These are phyloP conservation scores for Athelia psychrophila DNA, from an alignment of 1,284 basidiomycete genomes.

Conservation along the genomic window DNA sequence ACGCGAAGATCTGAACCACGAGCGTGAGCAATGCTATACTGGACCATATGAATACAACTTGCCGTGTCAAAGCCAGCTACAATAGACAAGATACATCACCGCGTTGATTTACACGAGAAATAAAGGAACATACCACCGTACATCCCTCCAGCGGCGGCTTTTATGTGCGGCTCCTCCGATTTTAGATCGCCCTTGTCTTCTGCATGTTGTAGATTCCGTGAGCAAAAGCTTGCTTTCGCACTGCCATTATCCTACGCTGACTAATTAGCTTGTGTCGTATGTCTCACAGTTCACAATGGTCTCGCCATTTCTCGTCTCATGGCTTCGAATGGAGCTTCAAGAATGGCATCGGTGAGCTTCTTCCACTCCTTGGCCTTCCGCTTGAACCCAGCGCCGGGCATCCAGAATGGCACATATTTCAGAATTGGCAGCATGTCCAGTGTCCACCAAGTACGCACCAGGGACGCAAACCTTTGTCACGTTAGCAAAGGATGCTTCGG, in stretches of 20 bases:
- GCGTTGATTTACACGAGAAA: neutral
- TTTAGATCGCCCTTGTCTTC: neutral
- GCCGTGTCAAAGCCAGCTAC: conserved; percentile 22
- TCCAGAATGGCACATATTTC: conserved; percentile 30
- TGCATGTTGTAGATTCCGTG: conserved; percentile 1
- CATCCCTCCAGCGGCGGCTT: conserved; percentile 17
- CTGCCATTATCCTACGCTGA: neutral
- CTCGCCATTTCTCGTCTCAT: neutral
- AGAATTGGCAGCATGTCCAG: conserved; percentile 4
- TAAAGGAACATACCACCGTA: conserved; percentile 8
- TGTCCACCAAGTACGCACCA: conserved; percentile 16
- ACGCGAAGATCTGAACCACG: conserved; percentile 33
- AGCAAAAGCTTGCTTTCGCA: no score
- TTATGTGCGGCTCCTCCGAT: conserved; percentile 12
- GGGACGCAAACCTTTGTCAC: conserved; percentile 14
- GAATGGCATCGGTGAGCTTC: neutral
- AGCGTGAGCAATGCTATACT: neutral
- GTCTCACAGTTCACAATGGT: no score
- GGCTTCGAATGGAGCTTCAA: neutral
- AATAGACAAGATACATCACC: conserved; percentile 3
- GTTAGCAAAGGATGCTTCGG: conserved; percentile 11
- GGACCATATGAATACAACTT: neutral
- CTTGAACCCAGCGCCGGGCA: conserved; percentile 34
- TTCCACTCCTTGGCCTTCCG: conserved; percentile 26
- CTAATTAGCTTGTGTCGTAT: neutral